Evolutionary conservation across 1,139 yeast genomes (phyloP), one percentile per base, ranked within the genome.

Genomic region (Pichia sp.): DNA sequence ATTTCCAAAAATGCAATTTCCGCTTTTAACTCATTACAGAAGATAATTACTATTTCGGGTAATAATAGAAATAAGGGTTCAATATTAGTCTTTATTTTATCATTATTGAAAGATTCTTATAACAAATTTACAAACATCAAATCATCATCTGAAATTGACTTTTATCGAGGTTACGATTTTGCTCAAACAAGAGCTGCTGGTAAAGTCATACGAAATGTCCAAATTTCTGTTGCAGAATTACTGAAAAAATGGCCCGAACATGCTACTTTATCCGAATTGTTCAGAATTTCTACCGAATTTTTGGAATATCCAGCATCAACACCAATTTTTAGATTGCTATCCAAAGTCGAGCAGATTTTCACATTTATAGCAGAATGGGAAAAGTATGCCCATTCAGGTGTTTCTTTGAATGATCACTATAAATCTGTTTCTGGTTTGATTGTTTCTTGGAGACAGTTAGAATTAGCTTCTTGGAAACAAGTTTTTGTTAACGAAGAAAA

Each of bases 191-290:
- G 72, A 48, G 67, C 64, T 37, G 87, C 95, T 1, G 74, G 81
- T 40, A 60, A 59, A 2, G 59, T 82, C 2, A 68, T 86, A 9
- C 65, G 73, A 11, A 69, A 66, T 2, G 63, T 89, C 8, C 69
- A 73, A 51, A 61, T 63, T 4, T 66, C 76, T 4, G 76, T 78
- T 3, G 55, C 63, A 16, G 68, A 67, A n/a, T 63, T 87, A 27
- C 62, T 84, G 16, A 66, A 66, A 24, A 79, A 81, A 58, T 92
- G 97, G 96, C 97, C 98, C 0, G 98, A 94, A 57, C 96, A 94
- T 68, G 94, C 95, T 0, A 87, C 95, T 0, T 66, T 94, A 42
- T 81, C 74, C 48, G 87, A 83, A 31, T 72, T 92, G 43, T 64
- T 69, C 29, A 68, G 81, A 48, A 78, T 84, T n/a, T 75, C 84